These are phyloP conservation scores for Flaveria trinervia DNA, from an alignment of 129 eudicot species.

Conservation along the genomic window DNA sequence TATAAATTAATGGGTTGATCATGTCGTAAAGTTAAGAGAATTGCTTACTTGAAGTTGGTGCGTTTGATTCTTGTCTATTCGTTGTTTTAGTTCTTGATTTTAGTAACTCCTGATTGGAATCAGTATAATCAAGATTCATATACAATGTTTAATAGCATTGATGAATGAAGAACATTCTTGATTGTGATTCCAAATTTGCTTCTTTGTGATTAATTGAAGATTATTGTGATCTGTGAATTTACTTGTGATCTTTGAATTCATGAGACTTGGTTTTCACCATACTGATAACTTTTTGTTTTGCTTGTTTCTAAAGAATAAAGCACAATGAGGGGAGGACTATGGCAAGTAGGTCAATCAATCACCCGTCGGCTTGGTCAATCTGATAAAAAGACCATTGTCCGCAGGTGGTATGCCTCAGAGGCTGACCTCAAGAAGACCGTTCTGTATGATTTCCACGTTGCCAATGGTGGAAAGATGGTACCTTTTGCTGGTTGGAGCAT, in stretches of 20 bases:
- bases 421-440: slow-evolving; percentile 94
- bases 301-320: slow-evolving; percentile 26
- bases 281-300: neutral
- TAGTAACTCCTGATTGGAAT: slow-evolving; percentile 1
- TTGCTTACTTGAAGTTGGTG: neutral
- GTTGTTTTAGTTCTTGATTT: slow-evolving; percentile 3
- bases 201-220: neutral
- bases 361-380: slow-evolving; percentile 89
- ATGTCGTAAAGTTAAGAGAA: neutral
- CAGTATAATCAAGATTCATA: neutral
- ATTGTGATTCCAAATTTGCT: slow-evolving; percentile 14
- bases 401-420: slow-evolving; percentile 75
- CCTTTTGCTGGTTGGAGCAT: slow-evolving; percentile 99
- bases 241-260: slow-evolving; percentile 6
- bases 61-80: slow-evolving; percentile 4
- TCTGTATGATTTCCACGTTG: slow-evolving; percentile 87
- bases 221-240: neutral
- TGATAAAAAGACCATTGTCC: slow-evolving; percentile 66
- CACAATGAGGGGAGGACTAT: slow-evolving; percentile 92
- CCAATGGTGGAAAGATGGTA: slow-evolving; percentile 95
- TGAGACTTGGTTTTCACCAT: neutral
- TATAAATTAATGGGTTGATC: neutral
- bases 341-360: slow-evolving; percentile 95
- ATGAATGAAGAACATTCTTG: slow-evolving; percentile 22
- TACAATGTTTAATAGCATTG: slow-evolving; percentile 7